Percentiles rank a stretch among this genome's conserved stretches.
These are phyloP conservation scores for Neospora caninum DNA, from an alignment of 169 alveolate genomes.

Conservation along the genomic window DNA sequence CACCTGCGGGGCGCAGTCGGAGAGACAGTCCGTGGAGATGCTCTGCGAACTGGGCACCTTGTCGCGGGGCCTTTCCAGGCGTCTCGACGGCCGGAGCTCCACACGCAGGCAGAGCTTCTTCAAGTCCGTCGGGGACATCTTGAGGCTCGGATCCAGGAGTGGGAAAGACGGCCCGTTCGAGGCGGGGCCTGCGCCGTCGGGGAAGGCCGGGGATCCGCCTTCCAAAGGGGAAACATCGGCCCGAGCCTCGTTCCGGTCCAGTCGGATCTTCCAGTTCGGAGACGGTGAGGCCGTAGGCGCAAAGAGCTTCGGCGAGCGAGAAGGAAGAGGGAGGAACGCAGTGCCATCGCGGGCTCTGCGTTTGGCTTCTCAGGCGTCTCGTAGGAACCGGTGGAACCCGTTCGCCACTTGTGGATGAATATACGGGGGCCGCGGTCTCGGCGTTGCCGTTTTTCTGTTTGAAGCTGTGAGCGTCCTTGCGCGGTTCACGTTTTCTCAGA, in stretches of 20 bases:
- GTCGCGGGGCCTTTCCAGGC: conserved; percentile 19
- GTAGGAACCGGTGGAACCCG: no score
- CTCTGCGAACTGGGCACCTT: conserved; percentile 23
- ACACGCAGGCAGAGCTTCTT: neutral
- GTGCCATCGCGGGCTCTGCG: no score
- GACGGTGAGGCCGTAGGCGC: neutral
- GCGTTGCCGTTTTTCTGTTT: no score
- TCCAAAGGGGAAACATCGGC: neutral
- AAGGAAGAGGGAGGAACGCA: no score
- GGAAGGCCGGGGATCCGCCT: neutral
- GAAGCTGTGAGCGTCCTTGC: neutral
- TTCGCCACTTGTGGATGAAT: no score
- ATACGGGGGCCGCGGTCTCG: no score
- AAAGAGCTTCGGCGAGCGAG: neutral
- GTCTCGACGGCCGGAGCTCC: conserved; percentile 30
- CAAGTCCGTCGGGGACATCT: neutral
- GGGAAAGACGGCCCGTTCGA: neutral
- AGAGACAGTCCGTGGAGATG: conserved; percentile 2
- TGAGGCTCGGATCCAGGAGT: neutral
- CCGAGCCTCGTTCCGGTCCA: neutral
- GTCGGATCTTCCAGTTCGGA: neutral
- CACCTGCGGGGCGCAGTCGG: neutral
- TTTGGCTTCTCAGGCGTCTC: no score
- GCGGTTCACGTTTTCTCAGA: neutral
- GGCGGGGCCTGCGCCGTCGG: neutral